Percentiles rank a stretch among this genome's conserved stretches.
Evolutionary conservation across 83 land plant genomes (phyloP).

Genomic region (Diphasiastrum complanatum): DNA sequence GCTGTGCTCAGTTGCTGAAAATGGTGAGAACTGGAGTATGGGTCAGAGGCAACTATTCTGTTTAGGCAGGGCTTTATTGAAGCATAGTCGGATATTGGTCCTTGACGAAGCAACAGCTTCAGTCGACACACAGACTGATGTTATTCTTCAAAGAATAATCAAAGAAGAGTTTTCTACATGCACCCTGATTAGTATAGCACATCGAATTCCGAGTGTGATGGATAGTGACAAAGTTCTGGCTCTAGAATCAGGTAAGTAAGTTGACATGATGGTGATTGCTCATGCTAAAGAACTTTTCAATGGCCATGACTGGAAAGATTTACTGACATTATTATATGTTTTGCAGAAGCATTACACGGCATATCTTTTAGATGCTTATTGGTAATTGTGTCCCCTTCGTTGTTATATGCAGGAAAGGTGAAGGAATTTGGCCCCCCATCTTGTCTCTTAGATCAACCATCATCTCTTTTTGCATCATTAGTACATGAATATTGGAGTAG

Average conservation of each 20-base stretch:
- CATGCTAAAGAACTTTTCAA: too few species aligned
- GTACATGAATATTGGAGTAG: too few species aligned
- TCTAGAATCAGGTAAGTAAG: conserved; percentile 16
- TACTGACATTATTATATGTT: too few species aligned
- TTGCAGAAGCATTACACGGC: too few species aligned
- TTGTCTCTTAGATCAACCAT: too few species aligned
- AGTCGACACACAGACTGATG: conserved; percentile 20
- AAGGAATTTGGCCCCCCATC: too few species aligned
- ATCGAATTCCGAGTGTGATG: conserved; percentile 26
- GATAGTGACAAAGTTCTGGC: conserved; percentile 23
- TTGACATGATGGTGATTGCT: too few species aligned
- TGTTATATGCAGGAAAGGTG: too few species aligned
- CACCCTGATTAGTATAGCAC: conserved; percentile 24
- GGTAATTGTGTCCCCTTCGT: too few species aligned
- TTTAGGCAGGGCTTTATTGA: conserved; percentile 43
- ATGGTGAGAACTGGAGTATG: conserved; percentile 67
- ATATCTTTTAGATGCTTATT: too few species aligned
- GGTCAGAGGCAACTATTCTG: conserved; percentile 64
- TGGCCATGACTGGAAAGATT: too few species aligned
- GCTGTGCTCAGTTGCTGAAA: conserved; percentile 26
- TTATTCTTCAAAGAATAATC: conserved; percentile 15
- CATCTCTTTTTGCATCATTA: too few species aligned
- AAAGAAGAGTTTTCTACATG: conserved; percentile 21
- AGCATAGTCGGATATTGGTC: conserved; percentile 38
- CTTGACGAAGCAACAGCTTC: conserved; percentile 71